Percentiles rank a stretch among this genome's conserved stretches.
Evolutionary conservation across 2,329 filamentous ascomycete genomes (phyloP).

Genomic region (Alternaria postmessia): DNA sequence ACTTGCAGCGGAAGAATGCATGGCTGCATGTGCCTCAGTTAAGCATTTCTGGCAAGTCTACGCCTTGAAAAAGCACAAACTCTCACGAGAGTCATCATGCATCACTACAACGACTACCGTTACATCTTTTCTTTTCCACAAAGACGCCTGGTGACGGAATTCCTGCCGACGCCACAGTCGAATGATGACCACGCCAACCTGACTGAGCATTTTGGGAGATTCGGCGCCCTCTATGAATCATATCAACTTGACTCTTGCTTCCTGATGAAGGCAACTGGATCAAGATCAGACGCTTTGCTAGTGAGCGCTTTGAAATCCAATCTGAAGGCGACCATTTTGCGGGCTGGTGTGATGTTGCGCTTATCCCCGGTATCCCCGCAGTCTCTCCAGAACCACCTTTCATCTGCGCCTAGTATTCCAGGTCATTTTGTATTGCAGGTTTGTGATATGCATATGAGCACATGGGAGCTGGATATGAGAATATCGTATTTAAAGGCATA

Average conservation of each 20-base stretch:
- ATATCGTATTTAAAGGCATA: background rate
- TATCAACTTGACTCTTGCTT: background rate
- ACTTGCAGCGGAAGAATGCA: constrained; percentile 6
- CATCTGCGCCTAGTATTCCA: background rate
- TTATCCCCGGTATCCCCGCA: constrained; percentile 21
- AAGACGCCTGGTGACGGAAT: background rate
- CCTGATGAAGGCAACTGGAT: background rate
- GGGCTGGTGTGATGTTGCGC: constrained; percentile 1
- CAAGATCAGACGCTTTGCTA: background rate
- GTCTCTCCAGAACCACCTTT: background rate
- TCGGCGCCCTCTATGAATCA: background rate
- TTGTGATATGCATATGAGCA: background rate
- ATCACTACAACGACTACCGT: background rate
- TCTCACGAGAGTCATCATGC: background rate
- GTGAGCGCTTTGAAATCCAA: constrained; percentile 12
- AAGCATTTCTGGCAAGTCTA: constrained; percentile 2
- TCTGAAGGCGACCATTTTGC: background rate
- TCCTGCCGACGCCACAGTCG: background rate
- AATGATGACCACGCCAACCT: background rate
- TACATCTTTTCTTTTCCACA: background rate
- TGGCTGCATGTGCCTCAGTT: constrained; percentile 1
- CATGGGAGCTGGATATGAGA: background rate
- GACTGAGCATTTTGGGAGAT: background rate
- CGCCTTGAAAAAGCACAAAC: constrained; percentile 4
- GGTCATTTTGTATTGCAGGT: background rate